Base-by-base conservation (phyloP, 225 moss, liverwort and hornwort genomes). In the Pseudoscleropodium purum region DNA sequence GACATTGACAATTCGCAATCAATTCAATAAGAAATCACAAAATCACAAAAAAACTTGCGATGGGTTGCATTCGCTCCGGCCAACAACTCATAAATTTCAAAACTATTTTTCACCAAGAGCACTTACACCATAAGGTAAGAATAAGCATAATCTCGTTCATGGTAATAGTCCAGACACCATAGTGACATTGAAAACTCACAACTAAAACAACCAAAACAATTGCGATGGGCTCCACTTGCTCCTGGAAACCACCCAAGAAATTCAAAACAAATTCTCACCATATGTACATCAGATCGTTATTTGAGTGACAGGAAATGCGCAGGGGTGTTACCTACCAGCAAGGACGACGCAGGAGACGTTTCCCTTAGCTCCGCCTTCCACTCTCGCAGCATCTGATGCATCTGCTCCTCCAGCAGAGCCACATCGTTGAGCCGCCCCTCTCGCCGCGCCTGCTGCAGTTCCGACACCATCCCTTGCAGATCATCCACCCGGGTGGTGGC, bases 301-400 rank as follows among this genome's bases (percentile, higher is more conserved):
- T 84, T 54, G 68, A 84, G n/a, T 68, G 45, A 31, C 45, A 87
- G 79, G 78, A 52, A 27, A 64, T 52, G 65, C 52, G 63, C 31
- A 49, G 33, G 51, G 84, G 60, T 60, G 86, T 69, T 74, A 89
- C 87, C 85, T 87, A 95, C 94, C 94, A 93, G 90, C 85, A 93
- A 95, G 89, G 94, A 93, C 56, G 92, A 92, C 45, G 93, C 84
- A 52, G 94, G 94, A 25, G 93, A 93, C 9, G 91, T 85, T 80
- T 94, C 94, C 63, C 94, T 90, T 5, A 94, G 92, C 90, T 94
- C 94, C n/a, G 90, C 94, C 64, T 93, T 94, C 94, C 94, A 94
- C 91, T 94, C 94, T 82, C 92, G 88, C 87, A 94, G 85, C 93
- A 92, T 93, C 92, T 94, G 94, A 89, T 94, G 94, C 94, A 94